Conservation (phyloP, 495 filamentous ascomycete species). For the Penicillium chermesinum region DNA sequence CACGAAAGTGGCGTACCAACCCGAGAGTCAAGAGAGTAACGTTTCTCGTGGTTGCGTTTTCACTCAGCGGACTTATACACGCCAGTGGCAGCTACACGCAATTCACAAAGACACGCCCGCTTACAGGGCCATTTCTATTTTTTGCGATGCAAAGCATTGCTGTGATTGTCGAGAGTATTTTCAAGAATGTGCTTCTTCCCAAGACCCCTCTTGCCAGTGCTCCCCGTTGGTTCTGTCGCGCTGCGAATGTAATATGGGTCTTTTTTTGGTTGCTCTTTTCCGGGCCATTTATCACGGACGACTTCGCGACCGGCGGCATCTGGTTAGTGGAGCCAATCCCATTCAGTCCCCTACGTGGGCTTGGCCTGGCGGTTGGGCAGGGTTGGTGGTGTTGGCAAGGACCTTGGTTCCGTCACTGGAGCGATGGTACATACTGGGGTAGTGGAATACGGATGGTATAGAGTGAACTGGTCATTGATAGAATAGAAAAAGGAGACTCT, state of each 20-base stretch:
- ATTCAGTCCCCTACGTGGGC: constrained; percentile 49
- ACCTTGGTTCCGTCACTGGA: constrained; percentile 46
- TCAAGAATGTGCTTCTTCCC: constrained; percentile 20
- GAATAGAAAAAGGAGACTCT: background rate
- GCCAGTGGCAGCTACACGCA: constrained; percentile 52
- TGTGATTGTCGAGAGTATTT: constrained; percentile 43
- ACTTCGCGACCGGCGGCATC: constrained; percentile 55
- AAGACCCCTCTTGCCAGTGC: constrained; percentile 21
- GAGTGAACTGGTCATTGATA: constrained; percentile 5
- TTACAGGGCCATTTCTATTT: constrained; percentile 43
- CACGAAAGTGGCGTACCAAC: constrained; percentile 11
- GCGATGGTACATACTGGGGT: constrained; percentile 58
- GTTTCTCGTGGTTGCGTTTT: constrained; percentile 48
- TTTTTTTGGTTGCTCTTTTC: constrained; percentile 56
- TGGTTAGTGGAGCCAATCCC: constrained; percentile 71
- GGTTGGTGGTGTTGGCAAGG: constrained; percentile 55
- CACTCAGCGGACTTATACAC: constrained; percentile 56
- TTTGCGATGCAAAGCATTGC: constrained; percentile 56
- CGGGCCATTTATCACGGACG: constrained; percentile 50
- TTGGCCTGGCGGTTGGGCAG: constrained; percentile 47
- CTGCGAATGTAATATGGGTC: constrained; percentile 50
- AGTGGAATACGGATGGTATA: constrained; percentile 44
- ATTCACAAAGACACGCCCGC: constrained; percentile 38
- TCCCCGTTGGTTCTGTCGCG: constrained; percentile 35
- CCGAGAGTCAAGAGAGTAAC: constrained; percentile 17